Evolutionary conservation across 257 asterid species (phyloP), one percentile per base, ranked within the genome.

Genomic region (Solanum infundibuliforme): DNA sequence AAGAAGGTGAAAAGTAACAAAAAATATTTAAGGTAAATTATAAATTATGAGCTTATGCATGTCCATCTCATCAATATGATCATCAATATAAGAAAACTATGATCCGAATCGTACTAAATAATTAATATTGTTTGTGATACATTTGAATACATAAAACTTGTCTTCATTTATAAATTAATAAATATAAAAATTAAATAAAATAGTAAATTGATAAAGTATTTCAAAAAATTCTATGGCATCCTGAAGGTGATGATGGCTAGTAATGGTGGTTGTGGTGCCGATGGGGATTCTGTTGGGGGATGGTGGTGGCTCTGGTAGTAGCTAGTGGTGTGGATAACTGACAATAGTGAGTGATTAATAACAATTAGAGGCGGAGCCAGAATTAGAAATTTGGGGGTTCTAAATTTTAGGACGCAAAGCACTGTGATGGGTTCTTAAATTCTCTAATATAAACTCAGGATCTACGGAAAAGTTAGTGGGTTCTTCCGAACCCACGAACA

Each of bases 1-100:
- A 94, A 94, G 92, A 91, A 41, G 94, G 92, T 94, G 76, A 93
- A 93, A 86, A 93, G 87, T 90, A 93, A 65, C 93, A 93, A 93
- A 6, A 87, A 25, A 25, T 66, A 94, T 84, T 94, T 94, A 2
- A 94, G 98, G 96, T 93, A 92, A 88, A 55, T 31, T 20, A 27
- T 11, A 68, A 3, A 39, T 41, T 12, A 55, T 52, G 65, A 85
- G 32, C 29, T 55, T 3, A 12, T 46, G 39, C 41, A 48, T 16
- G 60, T 6, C 7, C 7, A 85, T 11, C 23, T 23, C n/a, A 58
- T 35, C 20, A 29, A 82, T 60, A 18, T 13, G 83, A 36, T 76
- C 34, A 76, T 38, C 21, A 55, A 52, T 52, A 14, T 5, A 52
- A 52, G 60, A 52, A 52, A 14, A 52, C 9, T 52, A 52, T 52